A percentile compares a stretch with the other conserved stretches of the same genome.
These are phyloP conservation scores for Penicillium cosmopolitanum DNA, from an alignment of 495 filamentous ascomycete species.

Conservation along the genomic window DNA sequence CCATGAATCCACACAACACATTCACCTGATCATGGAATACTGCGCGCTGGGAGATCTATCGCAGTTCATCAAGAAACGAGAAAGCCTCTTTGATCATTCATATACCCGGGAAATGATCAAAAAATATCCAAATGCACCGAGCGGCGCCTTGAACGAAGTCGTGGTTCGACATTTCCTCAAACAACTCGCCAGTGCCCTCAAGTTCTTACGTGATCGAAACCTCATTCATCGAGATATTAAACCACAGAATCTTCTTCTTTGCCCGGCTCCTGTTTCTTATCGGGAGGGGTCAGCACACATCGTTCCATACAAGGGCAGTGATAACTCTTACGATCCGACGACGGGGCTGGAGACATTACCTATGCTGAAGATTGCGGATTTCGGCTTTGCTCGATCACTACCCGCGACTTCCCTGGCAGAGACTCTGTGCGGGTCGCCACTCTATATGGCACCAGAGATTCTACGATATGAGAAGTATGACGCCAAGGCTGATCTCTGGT, in stretches of 20 bases:
- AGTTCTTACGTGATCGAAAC: constrained; percentile 81
- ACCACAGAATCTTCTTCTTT: constrained; percentile 90
- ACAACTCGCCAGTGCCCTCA: constrained; percentile 88
- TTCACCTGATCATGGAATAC: constrained; percentile 98
- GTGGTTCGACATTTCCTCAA: constrained; percentile 94
- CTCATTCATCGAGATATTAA: constrained; percentile 97
- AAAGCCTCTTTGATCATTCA: constrained; percentile 72
- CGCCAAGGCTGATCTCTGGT: constrained; percentile 96
- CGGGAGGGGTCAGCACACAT: constrained; percentile 49
- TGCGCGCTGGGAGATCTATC: constrained; percentile 94
- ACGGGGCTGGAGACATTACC: constrained; percentile 86
- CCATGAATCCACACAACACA: constrained; percentile 80
- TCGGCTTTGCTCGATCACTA: constrained; percentile 91
- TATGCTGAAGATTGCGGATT: constrained; percentile 96
- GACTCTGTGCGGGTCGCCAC: constrained; percentile 94
- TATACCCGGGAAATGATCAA: constrained; percentile 82
- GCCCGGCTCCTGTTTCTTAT: constrained; percentile 76
- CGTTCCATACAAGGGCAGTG: constrained; percentile 65
- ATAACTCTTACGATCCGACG: constrained; percentile 75
- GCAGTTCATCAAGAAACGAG: constrained; percentile 90
- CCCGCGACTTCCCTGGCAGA: constrained; percentile 89
- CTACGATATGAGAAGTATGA: constrained; percentile 97
- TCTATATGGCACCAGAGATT: constrained; percentile 99
- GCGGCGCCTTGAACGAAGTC: constrained; percentile 89
- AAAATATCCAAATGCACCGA: constrained; percentile 83